phyloP scores from a whole-genome alignment of 306 rosid species.

The Inga laurina region DNA sequence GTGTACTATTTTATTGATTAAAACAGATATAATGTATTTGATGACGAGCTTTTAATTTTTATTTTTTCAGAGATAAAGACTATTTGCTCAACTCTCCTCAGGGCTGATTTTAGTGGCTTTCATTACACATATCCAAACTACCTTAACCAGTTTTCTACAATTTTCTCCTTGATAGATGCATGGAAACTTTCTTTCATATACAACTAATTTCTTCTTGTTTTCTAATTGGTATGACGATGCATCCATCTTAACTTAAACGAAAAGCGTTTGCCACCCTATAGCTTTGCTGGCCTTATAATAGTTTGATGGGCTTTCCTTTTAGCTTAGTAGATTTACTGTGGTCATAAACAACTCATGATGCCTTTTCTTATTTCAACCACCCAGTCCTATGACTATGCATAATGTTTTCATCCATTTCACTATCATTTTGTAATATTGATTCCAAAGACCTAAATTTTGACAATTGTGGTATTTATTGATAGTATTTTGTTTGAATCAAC shows the following conservation, averaged over 20 bases:
- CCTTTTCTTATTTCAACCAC: background rate
- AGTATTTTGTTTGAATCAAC: background rate
- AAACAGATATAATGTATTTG: background rate
- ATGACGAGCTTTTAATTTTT: too few relatives aligned
- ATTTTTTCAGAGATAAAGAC: background rate
- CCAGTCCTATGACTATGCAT: background rate
- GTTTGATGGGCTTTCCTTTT: background rate
- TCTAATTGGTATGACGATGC: too few relatives aligned
- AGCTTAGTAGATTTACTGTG: background rate
- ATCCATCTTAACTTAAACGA: background rate
- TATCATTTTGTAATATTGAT: background rate
- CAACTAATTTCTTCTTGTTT: too few relatives aligned
- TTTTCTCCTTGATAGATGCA: too few relatives aligned
- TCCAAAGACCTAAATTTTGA: background rate
- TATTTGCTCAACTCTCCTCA: background rate
- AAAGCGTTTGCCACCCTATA: background rate
- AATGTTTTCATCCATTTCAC: background rate
- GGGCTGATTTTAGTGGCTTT: background rate
- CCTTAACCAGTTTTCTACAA: background rate
- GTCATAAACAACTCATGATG: background rate
- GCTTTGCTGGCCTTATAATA: background rate
- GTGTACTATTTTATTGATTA: background rate
- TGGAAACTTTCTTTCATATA: too few relatives aligned
- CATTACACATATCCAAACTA: background rate
- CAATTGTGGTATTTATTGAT: background rate